Evolutionary conservation across 2,329 filamentous ascomycete species (phyloP).

Genomic region (Colletotrichum liaoningense): DNA sequence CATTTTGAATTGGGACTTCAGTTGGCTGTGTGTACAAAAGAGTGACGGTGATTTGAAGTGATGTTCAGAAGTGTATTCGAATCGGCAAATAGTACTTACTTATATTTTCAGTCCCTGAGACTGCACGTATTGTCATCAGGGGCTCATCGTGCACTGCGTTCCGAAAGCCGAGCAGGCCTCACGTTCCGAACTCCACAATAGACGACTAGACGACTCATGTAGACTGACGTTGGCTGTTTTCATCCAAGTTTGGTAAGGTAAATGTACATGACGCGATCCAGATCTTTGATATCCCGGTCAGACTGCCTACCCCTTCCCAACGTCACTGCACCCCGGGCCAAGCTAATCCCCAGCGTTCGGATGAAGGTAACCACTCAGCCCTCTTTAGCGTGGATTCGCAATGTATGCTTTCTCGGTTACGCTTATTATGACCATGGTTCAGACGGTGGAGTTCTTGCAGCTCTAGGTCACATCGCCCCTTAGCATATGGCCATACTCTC

Average conservation of each 20-base stretch:
- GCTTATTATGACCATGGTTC: background rate
- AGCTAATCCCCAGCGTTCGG: background rate
- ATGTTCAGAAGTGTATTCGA: background rate
- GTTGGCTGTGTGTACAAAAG: background rate
- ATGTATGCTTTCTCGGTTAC: background rate
- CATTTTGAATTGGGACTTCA: background rate
- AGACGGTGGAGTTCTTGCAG: background rate
- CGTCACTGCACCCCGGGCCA: background rate
- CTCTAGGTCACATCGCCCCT: background rate
- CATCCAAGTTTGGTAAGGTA: background rate
- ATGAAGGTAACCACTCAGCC: background rate
- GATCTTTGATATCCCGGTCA: background rate
- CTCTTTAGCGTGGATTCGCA: background rate
- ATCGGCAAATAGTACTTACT: background rate
- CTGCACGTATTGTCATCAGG: background rate
- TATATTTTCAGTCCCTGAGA: background rate
- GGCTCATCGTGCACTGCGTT: background rate
- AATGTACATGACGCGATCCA: background rate
- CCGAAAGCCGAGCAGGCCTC: background rate
- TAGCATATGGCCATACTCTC: background rate
- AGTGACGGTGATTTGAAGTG: background rate
- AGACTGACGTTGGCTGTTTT: background rate
- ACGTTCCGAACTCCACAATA: background rate
- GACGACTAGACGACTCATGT: background rate
- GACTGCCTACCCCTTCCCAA: background rate